phyloP scores from a whole-genome alignment of 768 basidiomycete species.

The Suillus tomentosus region DNA sequence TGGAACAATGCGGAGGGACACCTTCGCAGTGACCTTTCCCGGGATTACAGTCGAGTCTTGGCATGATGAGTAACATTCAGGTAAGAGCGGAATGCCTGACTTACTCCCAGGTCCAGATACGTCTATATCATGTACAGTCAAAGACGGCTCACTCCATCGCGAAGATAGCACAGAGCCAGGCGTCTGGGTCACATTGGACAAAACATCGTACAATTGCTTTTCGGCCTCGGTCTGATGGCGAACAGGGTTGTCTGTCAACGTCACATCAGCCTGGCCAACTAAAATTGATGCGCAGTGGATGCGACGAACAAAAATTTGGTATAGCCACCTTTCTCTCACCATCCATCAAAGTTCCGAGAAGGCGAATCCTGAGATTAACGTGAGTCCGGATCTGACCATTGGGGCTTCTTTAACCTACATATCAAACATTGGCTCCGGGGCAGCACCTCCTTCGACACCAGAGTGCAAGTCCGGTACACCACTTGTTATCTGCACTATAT shows the following conservation, averaged over 20 bases:
- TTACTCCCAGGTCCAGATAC: constrained; percentile 81
- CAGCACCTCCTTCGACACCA: constrained; percentile 90
- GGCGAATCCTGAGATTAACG: constrained; percentile 57
- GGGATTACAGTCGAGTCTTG: constrained; percentile 90
- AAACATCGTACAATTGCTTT: constrained; percentile 60
- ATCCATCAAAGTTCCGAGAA: constrained; percentile 73
- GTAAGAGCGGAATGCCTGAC: constrained; percentile 22
- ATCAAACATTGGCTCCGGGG: constrained; percentile 89
- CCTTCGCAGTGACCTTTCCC: constrained; percentile 74
- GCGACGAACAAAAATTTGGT: constrained; percentile 76
- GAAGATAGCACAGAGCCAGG: constrained; percentile 70
- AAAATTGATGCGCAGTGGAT: not conserved
- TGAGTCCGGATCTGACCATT: not conserved
- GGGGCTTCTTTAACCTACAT: constrained; percentile 53
- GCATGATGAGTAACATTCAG: not conserved
- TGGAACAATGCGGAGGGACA: constrained; percentile 92
- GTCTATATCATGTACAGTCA: constrained; percentile 85
- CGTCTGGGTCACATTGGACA: constrained; percentile 68
- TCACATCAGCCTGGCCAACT: not conserved
- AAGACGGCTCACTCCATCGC: constrained; percentile 88
- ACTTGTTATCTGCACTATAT: constrained; percentile 58
- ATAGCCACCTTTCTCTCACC: constrained; percentile 61
- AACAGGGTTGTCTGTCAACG: constrained; percentile 68
- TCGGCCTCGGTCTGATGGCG: constrained; percentile 70
- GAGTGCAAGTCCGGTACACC: constrained; percentile 84